Percentiles rank a stretch among this genome's conserved stretches.
Evolutionary conservation across 371 early-diverging fungal species (phyloP).

Genomic region (Apophysomyces trapeziformis): DNA sequence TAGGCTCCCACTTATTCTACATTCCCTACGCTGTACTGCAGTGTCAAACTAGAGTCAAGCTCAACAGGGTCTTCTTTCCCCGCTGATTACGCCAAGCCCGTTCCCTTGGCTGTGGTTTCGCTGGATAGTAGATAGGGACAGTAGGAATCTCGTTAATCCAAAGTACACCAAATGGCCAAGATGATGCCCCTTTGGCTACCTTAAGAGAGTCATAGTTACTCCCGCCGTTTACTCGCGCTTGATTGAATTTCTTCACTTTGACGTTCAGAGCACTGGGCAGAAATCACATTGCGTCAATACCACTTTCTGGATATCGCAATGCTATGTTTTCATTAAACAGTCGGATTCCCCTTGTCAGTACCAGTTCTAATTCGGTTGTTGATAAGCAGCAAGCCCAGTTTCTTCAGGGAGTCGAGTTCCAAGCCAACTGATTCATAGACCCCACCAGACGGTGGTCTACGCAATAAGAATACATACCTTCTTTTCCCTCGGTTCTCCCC

Average conservation of each 20-base stretch:
- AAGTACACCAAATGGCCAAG: neutral
- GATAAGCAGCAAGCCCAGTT: slow-evolving; percentile 43
- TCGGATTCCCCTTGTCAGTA: slow-evolving; percentile 74
- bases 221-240: slow-evolving; percentile 76
- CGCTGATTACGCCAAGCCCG: slow-evolving; percentile 54
- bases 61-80: slow-evolving; percentile 29
- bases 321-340: slow-evolving; percentile 80
- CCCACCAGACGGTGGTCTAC: neutral
- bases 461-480: neutral
- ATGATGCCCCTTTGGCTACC: slow-evolving; percentile 61
- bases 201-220: slow-evolving; percentile 77
- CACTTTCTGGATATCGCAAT: slow-evolving; percentile 67
- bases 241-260: slow-evolving; percentile 71
- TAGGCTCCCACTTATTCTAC: slow-evolving; percentile 63
- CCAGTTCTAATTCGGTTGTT: slow-evolving; percentile 69
- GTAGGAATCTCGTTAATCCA: slow-evolving; percentile 77
- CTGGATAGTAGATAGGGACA: slow-evolving; percentile 68
- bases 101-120: slow-evolving; percentile 74
- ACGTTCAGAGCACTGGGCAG: slow-evolving; percentile 76
- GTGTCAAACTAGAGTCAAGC: slow-evolving; percentile 60
- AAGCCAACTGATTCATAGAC: neutral
- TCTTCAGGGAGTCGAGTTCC: neutral
- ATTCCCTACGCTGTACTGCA: slow-evolving; percentile 62
- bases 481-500: neutral
- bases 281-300: slow-evolving; percentile 74